A percentile compares a stretch with the other conserved stretches of the same genome.
Conservation (phyloP, 2,329 filamentous ascomycete genomes). For the Calonectria hawksworthii region DNA sequence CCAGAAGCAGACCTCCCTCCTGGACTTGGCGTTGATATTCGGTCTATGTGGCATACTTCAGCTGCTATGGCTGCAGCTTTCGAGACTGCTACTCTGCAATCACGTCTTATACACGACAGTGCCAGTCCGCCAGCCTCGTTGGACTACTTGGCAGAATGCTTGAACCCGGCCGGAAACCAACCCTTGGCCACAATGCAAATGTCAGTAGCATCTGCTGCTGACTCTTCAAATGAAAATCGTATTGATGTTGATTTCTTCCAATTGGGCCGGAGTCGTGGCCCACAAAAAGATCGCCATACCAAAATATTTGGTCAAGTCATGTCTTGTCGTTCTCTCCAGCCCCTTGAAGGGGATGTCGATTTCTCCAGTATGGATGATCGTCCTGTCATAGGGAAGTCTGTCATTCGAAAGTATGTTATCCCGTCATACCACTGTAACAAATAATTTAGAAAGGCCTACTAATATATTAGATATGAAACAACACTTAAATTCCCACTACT, state of each 20-base stretch:
- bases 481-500: slow-evolving; percentile 80
- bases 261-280: slow-evolving; percentile 35
- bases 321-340: slow-evolving; percentile 38
- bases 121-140: slow-evolving; percentile 63
- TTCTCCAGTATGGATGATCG: slow-evolving; percentile 27
- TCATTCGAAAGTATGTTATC: slow-evolving; percentile 46
- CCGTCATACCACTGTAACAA: background rate
- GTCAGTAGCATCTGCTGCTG: slow-evolving; percentile 61
- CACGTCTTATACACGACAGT: slow-evolving; percentile 70
- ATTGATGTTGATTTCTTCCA: slow-evolving; percentile 51
- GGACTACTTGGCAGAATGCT: slow-evolving; percentile 72
- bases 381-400: slow-evolving; percentile 44
- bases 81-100: slow-evolving; percentile 84
- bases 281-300: slow-evolving; percentile 24
- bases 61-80: slow-evolving; percentile 82
- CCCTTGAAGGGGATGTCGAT: slow-evolving; percentile 19
- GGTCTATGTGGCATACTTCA: slow-evolving; percentile 84
- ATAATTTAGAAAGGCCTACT: background rate
- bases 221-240: slow-evolving; percentile 46
- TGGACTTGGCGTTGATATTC: slow-evolving; percentile 71
- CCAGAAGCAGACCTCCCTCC: slow-evolving; percentile 69
- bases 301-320: slow-evolving; percentile 49
- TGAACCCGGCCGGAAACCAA: slow-evolving; percentile 85
- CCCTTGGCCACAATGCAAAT: slow-evolving; percentile 82
- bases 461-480: slow-evolving; percentile 58